Evolutionary conservation across 2,329 filamentous ascomycete species (phyloP).

Genomic region (Dothideomycetes sp.): DNA sequence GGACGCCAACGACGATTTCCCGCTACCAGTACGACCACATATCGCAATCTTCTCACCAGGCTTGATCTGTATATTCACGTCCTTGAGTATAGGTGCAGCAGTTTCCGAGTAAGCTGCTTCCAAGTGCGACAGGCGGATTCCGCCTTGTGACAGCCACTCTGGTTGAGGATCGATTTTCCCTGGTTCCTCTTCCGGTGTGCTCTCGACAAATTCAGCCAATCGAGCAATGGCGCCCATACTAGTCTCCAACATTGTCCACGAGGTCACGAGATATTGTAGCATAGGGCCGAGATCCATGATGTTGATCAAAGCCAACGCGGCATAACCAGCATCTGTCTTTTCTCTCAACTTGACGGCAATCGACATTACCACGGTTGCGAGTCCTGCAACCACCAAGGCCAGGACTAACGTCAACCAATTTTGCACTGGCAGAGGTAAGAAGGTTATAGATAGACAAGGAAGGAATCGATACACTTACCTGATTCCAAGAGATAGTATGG

Average conservation of each 20-base stretch:
- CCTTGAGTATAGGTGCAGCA: constrained; percentile 33
- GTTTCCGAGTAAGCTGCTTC: constrained; percentile 18
- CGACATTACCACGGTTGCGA: constrained; percentile 19
- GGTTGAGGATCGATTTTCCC: constrained; percentile 54
- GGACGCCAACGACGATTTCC: constrained; percentile 43
- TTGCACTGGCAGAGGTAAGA: constrained; percentile 25
- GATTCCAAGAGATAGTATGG: constrained; percentile 39
- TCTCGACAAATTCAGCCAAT: constrained; percentile 44
- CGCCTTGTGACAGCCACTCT: constrained; percentile 66
- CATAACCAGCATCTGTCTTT: constrained; percentile 38
- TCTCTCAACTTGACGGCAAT: constrained; percentile 32
- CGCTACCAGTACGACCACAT: constrained; percentile 47
- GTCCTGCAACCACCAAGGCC: constrained; percentile 31
- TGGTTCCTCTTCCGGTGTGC: constrained; percentile 41
- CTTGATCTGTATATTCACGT: constrained; percentile 38
- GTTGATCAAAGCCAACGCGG: constrained; percentile 46
- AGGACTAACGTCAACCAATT: constrained; percentile 36
- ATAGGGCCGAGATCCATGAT: constrained; percentile 45
- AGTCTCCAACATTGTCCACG: constrained; percentile 51
- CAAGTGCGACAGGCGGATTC: constrained; percentile 63
- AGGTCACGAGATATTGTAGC: constrained; percentile 41
- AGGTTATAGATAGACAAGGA: background rate
- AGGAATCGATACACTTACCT: too few relatives aligned
- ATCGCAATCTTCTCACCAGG: constrained; percentile 43
- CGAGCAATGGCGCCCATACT: constrained; percentile 48